Base-by-base conservation (phyloP, 2,329 filamentous ascomycete species). In the Colletotrichum spinosum region DNA sequence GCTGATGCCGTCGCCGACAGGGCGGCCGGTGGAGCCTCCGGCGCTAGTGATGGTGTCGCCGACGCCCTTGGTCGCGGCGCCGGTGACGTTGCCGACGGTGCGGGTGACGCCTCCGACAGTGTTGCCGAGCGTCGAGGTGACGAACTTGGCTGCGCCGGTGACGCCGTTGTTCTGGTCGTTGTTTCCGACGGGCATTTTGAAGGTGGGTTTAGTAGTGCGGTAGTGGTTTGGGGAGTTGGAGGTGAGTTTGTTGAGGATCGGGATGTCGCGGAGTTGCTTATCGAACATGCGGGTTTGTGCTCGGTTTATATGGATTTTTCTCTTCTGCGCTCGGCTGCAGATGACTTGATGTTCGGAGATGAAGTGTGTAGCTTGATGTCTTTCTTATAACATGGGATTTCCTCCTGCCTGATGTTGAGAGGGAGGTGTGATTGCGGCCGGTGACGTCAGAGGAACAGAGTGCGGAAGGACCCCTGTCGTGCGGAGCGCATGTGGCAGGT, bases 31-130 rank as follows among this genome's bases (percentile, higher is more conserved):
- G n/a, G 80, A 82, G 11, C 87, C 87, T 0, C 86, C 85, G 4
- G 81, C 82, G 57, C 80, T 79, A 9, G 74, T 84, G 67, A 88
- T 79, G 3, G 86, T 88, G 72, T 87, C 79, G 42, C 86, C 85
- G 2, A 89, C 52, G 6, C 86, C 86, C 10, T 84, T 81, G n/a
- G 83, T 82, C 1, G 84, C 84, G 1, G 86, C 86, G 54, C 86
- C 80, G 9, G 77, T 78, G 38, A 82, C 74, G 53, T 76, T 75
- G 13, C 81, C 81, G 38, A 78, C 76, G 7, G 79, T 81, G 48
- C 78, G 73, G 10, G 73, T 72, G 1, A 81, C 68, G n/a, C 78
- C 79, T 37, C 79, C 79, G 46, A 79, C 70, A 2, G 76, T 76
- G 70, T 81, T 81, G 38, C 79, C 79, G 10, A 81, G 69, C 3